Percentiles rank a stretch among this genome's conserved stretches.
These are phyloP conservation scores for Candida dendrica DNA, from an alignment of 805 yeast species.

Conservation along the genomic window DNA sequence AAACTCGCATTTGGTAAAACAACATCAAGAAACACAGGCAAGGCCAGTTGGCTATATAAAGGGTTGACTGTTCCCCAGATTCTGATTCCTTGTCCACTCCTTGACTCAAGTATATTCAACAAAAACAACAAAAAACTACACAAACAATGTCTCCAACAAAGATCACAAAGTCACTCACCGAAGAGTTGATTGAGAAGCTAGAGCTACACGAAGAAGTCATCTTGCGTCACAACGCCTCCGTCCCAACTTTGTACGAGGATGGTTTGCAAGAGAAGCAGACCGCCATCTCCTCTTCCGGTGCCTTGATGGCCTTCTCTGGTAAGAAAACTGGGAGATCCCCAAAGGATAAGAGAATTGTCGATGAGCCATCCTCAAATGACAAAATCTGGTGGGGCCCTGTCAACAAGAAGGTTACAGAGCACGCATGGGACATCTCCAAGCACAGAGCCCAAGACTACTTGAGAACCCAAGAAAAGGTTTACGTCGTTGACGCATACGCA, in stretches of 20 bases:
- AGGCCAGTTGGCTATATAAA: no score
- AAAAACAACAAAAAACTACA: not conserved
- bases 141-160: constrained; percentile 21
- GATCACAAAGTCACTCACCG: constrained; percentile 12
- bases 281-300: constrained; percentile 87
- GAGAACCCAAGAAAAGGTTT: constrained; percentile 90
- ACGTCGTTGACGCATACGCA: constrained; percentile 93
- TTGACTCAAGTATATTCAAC: no score
- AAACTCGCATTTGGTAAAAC: not conserved
- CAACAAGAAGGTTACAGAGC: constrained; percentile 87
- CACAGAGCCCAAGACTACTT: constrained; percentile 95
- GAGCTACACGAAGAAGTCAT: constrained; percentile 54
- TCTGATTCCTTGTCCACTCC: no score
- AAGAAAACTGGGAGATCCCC: constrained; percentile 97
- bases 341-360: constrained; percentile 95
- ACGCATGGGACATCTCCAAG: constrained; percentile 91
- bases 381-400: constrained; percentile 99
- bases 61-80: no score
- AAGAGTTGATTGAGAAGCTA: constrained; percentile 22
- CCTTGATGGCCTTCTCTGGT: constrained; percentile 93
- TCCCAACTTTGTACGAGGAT: constrained; percentile 90
- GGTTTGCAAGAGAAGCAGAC: constrained; percentile 87
- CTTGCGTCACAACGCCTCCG: constrained; percentile 87
- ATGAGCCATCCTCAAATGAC: constrained; percentile 77
- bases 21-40: no score